phyloP scores from a whole-genome alignment of 768 basidiomycete genomes.

The Tulasnella sp. region DNA sequence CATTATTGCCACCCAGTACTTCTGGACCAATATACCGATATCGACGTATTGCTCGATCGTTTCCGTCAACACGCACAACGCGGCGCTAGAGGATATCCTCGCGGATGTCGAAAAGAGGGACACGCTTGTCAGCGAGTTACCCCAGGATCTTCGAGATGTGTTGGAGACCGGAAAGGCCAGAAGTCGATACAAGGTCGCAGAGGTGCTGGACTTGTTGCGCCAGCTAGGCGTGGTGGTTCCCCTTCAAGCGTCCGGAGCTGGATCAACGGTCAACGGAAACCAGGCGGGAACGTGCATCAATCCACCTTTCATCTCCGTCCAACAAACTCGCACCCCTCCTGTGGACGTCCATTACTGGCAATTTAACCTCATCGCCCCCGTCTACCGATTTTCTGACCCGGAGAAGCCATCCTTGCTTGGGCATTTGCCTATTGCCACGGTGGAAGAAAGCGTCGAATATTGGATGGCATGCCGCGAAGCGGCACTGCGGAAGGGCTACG shows the following conservation, averaged over 20 bases:
- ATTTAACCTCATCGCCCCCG: slow-evolving; percentile 21
- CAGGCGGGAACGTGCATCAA: not conserved
- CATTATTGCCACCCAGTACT: slow-evolving; percentile 59
- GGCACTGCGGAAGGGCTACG: slow-evolving; percentile 42
- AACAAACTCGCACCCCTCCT: not conserved
- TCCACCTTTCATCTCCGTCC: slow-evolving; percentile 27
- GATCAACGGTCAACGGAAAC: not conserved
- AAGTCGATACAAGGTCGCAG: slow-evolving; percentile 57
- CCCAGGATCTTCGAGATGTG: slow-evolving; percentile 48
- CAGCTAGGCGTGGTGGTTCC: slow-evolving; percentile 59
- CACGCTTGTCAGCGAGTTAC: slow-evolving; percentile 53
- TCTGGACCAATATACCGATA: slow-evolving; percentile 62
- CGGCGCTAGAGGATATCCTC: slow-evolving; percentile 55
- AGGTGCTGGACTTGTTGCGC: slow-evolving; percentile 58
- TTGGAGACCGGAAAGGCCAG: slow-evolving; percentile 60
- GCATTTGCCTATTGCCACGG: slow-evolving; percentile 44
- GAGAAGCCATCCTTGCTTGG: slow-evolving; percentile 53
- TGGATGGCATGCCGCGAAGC: slow-evolving; percentile 58
- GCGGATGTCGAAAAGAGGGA: slow-evolving; percentile 47
- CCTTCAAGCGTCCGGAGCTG: slow-evolving; percentile 38
- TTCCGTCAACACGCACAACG: slow-evolving; percentile 53
- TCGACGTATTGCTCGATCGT: slow-evolving; percentile 63
- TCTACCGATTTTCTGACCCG: slow-evolving; percentile 47
- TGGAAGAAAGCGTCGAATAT: slow-evolving; percentile 45
- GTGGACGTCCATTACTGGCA: slow-evolving; percentile 14